These are phyloP conservation scores for Gossypium gossypioides DNA, from an alignment of 441 rosid genomes.

Conservation along the genomic window DNA sequence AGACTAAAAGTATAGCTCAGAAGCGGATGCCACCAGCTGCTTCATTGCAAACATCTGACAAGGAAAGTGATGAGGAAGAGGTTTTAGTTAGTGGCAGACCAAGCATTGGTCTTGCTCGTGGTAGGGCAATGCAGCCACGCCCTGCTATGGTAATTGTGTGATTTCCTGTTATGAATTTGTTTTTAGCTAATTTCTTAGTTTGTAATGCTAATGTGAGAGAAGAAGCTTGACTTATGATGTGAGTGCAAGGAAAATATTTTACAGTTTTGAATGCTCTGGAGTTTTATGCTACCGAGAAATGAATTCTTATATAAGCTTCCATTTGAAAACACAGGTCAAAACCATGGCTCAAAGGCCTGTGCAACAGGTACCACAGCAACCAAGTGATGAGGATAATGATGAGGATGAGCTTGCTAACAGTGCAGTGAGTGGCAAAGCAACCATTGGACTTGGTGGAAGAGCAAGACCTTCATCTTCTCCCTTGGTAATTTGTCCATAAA, in stretches of 20 bases:
- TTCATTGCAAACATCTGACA: constrained; percentile 26
- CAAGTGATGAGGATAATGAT: constrained; percentile 15
- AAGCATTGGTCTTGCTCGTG: constrained; percentile 41
- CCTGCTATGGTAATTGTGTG: constrained; percentile 33
- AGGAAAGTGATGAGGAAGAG: constrained; percentile 33
- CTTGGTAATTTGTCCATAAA: constrained; percentile 15
- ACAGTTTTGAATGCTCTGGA: neutral
- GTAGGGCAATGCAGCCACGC: constrained; percentile 30
- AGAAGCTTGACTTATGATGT: neutral
- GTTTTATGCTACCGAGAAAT: neutral
- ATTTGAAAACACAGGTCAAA: constrained; percentile 13
- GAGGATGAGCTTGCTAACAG: constrained; percentile 12
- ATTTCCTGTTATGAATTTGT: constrained; percentile 2
- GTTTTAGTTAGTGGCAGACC: constrained; percentile 22
- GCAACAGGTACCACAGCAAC: neutral
- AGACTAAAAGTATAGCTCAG: constrained; percentile 33
- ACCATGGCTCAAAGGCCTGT: constrained; percentile 15
- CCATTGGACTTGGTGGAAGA: constrained; percentile 26
- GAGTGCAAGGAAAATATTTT: neutral
- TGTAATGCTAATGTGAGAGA: neutral
- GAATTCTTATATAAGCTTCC: constrained; percentile 3
- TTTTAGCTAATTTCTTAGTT: neutral
- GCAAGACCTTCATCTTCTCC: constrained; percentile 20
- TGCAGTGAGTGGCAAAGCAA: constrained; percentile 11
- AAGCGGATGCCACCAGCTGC: constrained; percentile 28